Evolutionary conservation across 2,329 filamentous ascomycete species (phyloP).

Genomic region (Beauveria sp.): DNA sequence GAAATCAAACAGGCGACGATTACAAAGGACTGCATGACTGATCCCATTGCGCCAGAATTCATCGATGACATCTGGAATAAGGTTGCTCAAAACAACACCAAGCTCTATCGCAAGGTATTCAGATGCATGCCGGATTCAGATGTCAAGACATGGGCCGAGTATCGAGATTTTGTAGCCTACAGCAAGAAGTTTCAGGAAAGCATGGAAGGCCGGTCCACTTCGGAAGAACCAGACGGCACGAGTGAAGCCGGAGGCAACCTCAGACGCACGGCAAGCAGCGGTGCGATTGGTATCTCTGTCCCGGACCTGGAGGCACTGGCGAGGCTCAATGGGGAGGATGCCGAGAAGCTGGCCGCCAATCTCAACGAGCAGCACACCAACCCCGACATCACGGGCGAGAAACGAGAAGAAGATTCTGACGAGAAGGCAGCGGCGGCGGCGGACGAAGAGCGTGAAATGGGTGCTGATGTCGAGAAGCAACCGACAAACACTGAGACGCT

Average conservation of each 20-base stretch:
- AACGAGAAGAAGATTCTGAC: background rate
- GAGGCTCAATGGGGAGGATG: conserved; percentile 24
- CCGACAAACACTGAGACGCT: conserved; percentile 28
- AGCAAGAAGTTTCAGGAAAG: conserved; percentile 66
- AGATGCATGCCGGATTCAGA: conserved; percentile 95
- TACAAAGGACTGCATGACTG: conserved; percentile 87
- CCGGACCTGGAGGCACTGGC: conserved; percentile 32
- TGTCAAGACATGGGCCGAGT: conserved; percentile 87
- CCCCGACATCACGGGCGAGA: conserved; percentile 18
- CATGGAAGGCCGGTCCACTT: conserved; percentile 46
- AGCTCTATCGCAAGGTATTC: conserved; percentile 87
- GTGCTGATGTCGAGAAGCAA: conserved; percentile 23
- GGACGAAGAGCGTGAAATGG: conserved; percentile 11
- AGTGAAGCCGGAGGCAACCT: conserved; percentile 24
- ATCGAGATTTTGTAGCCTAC: conserved; percentile 77
- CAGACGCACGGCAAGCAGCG: conserved; percentile 20
- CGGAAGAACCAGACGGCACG: conserved; percentile 43
- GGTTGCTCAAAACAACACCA: conserved; percentile 89
- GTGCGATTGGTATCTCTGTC: conserved; percentile 33
- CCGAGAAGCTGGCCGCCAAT: conserved; percentile 28
- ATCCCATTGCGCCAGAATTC: conserved; percentile 76
- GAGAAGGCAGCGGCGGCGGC: background rate
- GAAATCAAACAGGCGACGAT: conserved; percentile 70
- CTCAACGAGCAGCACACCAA: conserved; percentile 24
- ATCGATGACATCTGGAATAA: conserved; percentile 82